phyloP scores from a whole-genome alignment of 495 filamentous ascomycete genomes.

The Xylaria acuta region DNA sequence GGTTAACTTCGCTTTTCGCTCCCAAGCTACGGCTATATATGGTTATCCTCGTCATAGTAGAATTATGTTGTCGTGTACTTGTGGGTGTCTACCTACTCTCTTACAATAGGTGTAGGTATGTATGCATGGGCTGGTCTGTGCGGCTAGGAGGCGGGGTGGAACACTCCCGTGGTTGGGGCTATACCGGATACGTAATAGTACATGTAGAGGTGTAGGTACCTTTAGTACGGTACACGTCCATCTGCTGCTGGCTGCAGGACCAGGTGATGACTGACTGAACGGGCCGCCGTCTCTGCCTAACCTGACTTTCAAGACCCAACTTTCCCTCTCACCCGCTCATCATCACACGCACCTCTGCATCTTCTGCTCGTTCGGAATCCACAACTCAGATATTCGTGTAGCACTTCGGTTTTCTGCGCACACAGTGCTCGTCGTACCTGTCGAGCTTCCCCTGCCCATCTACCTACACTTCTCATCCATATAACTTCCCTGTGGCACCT shows the following conservation, averaged over 20 bases:
- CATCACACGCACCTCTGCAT: not conserved
- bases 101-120: not conserved
- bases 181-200: conserved; percentile 7
- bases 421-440: not conserved
- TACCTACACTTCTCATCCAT: too few species aligned
- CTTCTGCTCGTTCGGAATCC: conserved; percentile 5
- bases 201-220: too few species aligned
- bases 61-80: not conserved
- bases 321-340: not conserved
- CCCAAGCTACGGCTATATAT: not conserved
- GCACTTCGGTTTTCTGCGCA: not conserved
- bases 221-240: not conserved
- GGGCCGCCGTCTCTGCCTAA: conserved; percentile 14
- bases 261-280: conserved; percentile 15
- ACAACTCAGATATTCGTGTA: not conserved
- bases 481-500: not conserved
- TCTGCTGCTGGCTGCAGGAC: conserved; percentile 9
- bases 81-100: too few species aligned
- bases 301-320: not conserved
- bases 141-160: not conserved
- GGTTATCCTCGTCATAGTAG: not conserved
- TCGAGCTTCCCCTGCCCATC: not conserved
- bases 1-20: not conserved
- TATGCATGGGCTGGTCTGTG: not conserved
- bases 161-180: not conserved